Evolutionary conservation across 176 grass and related monocot species (phyloP).

Genomic region (Eragrostis nindensis): DNA sequence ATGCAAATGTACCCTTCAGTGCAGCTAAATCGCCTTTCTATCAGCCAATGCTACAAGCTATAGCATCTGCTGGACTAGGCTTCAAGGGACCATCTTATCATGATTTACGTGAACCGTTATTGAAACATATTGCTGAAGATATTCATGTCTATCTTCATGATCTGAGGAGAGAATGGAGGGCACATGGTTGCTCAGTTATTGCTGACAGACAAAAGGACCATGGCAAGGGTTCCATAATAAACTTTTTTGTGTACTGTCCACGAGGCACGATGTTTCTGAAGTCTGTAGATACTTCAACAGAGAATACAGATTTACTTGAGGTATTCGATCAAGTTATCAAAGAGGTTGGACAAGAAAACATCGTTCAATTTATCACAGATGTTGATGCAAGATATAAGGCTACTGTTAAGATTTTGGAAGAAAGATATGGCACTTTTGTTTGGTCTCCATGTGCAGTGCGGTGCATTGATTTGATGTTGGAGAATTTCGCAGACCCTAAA

Average conservation of each 20-base stretch:
- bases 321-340: conserved; percentile 67
- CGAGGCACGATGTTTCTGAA: conserved; percentile 58
- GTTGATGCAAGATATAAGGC: conserved; percentile 46
- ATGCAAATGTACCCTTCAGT: conserved; percentile 58
- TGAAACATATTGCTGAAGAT: conserved; percentile 49
- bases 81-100: conserved; percentile 62
- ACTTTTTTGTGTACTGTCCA: conserved; percentile 54
- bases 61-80: conserved; percentile 46
- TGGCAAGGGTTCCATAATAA: conserved; percentile 50
- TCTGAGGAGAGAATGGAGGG: conserved; percentile 58
- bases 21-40: conserved; percentile 65
- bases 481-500: conserved; percentile 56
- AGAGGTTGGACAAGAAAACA: conserved; percentile 52
- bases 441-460: conserved; percentile 58
- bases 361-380: conserved; percentile 60
- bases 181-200: conserved; percentile 58
- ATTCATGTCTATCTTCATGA: conserved; percentile 49
- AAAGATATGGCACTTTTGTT: conserved; percentile 56
- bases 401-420: conserved; percentile 43
- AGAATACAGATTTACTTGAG: conserved; percentile 44
- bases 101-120: conserved; percentile 52
- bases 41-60: conserved; percentile 56
- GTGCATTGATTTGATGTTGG: conserved; percentile 70
- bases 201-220: conserved; percentile 50
- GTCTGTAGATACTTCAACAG: conserved; percentile 57